Evolutionary conservation across 345 rosid genomes (phyloP), one percentile per base, ranked within the genome.

Genomic region (Corymbia maculata): DNA sequence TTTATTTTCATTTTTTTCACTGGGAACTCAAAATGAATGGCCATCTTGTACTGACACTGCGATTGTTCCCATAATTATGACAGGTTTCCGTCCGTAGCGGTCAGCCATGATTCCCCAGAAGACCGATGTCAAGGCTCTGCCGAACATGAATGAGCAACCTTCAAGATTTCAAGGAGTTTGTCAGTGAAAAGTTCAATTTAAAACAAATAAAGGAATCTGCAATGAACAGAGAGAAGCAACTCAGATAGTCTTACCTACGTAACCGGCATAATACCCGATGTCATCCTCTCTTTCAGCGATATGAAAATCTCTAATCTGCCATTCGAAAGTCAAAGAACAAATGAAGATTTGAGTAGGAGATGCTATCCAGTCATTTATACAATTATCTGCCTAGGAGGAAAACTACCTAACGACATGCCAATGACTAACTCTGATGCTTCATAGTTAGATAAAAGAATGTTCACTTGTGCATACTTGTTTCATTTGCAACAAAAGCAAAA

Each of bases 111-210:
- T 11, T 86, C 99, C 99, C 98, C 99, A 98, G 15, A 92, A 17
- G 26, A 95, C 93, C 45, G 99, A 98, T 75, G 99, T 98, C 89
- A 95, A 90, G 51, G 98, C 96, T 95, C 99, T 88, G 14, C 98
- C 99, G 68, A 96, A 91, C 99, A 98, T 98, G 89, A 92, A 95
- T 45, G 99, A 89, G 85, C 96, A 94, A 47, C 99, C 99, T 97
- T 87, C 88, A 92, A 70, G 32, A 87, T 52, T 55, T 61, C 13
- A n/a, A 61, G 68, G 32, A 26, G 30, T 61, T 24, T 61, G 32
- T 28, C 15, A 61, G 68, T 61, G 32, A 61, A 61, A 61, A 61
- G 68, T 61, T 61, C 10, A 61, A 28, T 61, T 4, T 4, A 12
- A 26, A 28, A 28, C 16, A 55, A 55, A 55, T 9, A 28, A 28